Evolutionary conservation across 495 filamentous ascomycete species (phyloP), one percentile per base, ranked within the genome.

Genomic region (Xylaria castorea): DNA sequence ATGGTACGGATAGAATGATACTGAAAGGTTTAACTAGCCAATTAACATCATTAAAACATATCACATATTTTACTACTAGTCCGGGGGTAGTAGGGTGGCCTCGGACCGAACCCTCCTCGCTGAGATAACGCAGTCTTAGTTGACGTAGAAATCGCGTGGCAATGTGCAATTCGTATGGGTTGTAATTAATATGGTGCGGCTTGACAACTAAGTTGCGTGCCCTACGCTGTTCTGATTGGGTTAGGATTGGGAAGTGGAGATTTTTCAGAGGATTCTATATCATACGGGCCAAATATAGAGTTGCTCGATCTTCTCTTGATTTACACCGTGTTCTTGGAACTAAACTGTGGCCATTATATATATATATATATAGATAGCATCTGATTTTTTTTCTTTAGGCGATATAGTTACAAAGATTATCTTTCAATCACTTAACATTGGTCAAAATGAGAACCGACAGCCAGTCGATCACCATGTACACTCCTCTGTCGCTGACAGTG

Each of bases 91-190:
- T 14, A 42, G 38, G 38, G 38, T 42, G 38, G 38, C 38, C 38
- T 42, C 38, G 38, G 38, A 3, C 38, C 38, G 38, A 12, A 42
- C 38, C 38, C 38, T 42, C 38, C 38, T 42, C 38, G 14, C 14
- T 42, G 8, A 42, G 38, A 42, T 42, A 42, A 42, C 14, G 11
- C 11, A 1, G 11, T 42, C n/a, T 42, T 12, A 8, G 36, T 8
- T n/a, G 20, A 51, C 12, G 48, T 25, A 51, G 20, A n/a, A n/a
- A 22, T n/a, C 85, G 18, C 14, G 36, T 25, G 60, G 34, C 22
- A 27, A 65, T 44, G 62, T 65, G n/a, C 1, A 18, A 48, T 27
- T 66, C 63, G 62, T 65, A 46, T 65, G 40, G 62, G 2, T 5
- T 27, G 53, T 16, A 32, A 32, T 58, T 16, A 32, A 32, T 58